Conservation (phyloP, 345 rosid species). For the Syzygium aromaticum region DNA sequence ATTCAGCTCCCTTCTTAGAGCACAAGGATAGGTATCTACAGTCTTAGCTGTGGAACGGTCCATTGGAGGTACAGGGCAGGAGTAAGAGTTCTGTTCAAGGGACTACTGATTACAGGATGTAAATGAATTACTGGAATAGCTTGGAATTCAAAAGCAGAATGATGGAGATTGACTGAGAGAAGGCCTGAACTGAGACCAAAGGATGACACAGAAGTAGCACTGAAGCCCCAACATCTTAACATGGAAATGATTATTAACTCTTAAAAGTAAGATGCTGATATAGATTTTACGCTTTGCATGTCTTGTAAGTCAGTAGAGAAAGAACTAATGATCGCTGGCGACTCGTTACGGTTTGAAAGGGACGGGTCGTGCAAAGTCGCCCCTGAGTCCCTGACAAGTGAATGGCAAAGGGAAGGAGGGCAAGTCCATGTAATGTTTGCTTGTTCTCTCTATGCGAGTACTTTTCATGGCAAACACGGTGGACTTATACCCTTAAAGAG, state of each 20-base stretch:
- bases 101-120: background rate
- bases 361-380: too few species aligned
- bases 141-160: background rate
- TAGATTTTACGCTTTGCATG: background rate
- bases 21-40: background rate
- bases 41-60: background rate
- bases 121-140: background rate
- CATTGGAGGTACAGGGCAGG: background rate
- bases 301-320: background rate
- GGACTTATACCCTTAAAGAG: too few species aligned
- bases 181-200: background rate
- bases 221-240: background rate
- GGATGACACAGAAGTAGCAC: background rate
- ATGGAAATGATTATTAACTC: background rate
- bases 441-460: background rate
- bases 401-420: background rate
- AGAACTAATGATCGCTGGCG: too few species aligned
- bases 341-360: too few species aligned
- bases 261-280: background rate
- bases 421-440: too few species aligned
- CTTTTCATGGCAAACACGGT: background rate
- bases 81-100: background rate
- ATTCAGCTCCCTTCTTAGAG: background rate
- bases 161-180: background rate
- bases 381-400: background rate